Evolutionary conservation across 768 basidiomycete genomes (phyloP), one percentile per base, ranked within the genome.

Genomic region (Tricholoma matsutake): DNA sequence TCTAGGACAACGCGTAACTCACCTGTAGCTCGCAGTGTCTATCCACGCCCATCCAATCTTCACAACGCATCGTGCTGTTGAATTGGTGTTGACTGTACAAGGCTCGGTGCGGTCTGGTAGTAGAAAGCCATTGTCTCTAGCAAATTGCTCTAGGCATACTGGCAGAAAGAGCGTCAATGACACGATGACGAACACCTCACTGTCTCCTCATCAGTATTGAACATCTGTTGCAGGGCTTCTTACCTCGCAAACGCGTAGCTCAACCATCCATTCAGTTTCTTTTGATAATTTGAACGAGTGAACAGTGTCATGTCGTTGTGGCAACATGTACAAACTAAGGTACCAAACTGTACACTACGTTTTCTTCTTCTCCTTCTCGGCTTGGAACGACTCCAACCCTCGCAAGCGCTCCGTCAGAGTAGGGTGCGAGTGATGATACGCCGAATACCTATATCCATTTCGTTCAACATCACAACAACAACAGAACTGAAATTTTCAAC

Each of bases 381-480:
- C 74, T 66, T 86, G 81, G 78, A 83, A 86, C n/a, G 75, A 71
- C 61, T 96, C 93, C 39, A 97, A 81, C 2, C 86, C 92, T 64
- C 84, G 87, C 68, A 98, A 77, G 7, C 96, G 84, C 77, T 99
- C 96, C 37, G 91, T 89, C 64, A 99, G 73, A 2, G 94, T 97
- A 4, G 96, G 96, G 74, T 99, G 96, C 52, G 92, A 95, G 74
- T 98, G 94, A 73, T 97, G 94, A 67, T 94, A 97, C 20, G 92
- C 92, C 55, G 94, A 97, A 77, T 96, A 97, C 60, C 90, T 91
- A 61, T 54, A 18, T 13, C 56, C 47, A 51, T 64, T 54, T 28
- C 22, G 60, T 43, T 14, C n/a, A 63, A 60, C 5, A 61, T 22
- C 20, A 57, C 6, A 58, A 39, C 6, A 11, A 39, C 18, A 55